A percentile compares a stretch with the other conserved stretches of the same genome.
These are phyloP conservation scores for Drechslerella dactyloides DNA, from an alignment of 2,329 filamentous ascomycete species.

Conservation along the genomic window DNA sequence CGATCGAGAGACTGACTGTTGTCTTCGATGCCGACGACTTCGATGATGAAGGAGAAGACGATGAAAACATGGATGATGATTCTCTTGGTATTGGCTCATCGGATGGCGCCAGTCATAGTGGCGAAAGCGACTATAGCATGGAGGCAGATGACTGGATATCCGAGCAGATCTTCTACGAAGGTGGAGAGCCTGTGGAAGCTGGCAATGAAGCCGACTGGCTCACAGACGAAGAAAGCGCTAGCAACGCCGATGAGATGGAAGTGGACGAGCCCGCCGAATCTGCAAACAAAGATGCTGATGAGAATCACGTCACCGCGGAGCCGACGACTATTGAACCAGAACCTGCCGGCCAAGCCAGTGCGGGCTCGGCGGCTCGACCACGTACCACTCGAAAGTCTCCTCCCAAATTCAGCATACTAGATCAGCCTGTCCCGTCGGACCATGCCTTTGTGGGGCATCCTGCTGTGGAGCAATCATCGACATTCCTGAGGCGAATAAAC, in stretches of 20 bases:
- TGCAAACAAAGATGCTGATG: constrained; percentile 5
- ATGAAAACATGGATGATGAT: constrained; percentile 50
- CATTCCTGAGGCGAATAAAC: constrained; percentile 61
- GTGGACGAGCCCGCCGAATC: constrained; percentile 19
- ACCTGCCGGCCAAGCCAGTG: not conserved
- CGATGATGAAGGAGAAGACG: constrained; percentile 60
- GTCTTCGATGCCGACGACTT: constrained; percentile 57
- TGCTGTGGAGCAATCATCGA: constrained; percentile 52
- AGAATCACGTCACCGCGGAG: not conserved
- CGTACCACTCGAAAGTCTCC: constrained; percentile 51
- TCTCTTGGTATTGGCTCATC: constrained; percentile 54
- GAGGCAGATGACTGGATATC: constrained; percentile 55
- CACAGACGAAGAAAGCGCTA: constrained; percentile 59
- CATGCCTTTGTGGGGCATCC: constrained; percentile 59
- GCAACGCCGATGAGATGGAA: constrained; percentile 39
- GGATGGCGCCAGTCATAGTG: constrained; percentile 54
- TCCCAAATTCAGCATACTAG: constrained; percentile 58
- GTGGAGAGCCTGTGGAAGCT: constrained; percentile 59
- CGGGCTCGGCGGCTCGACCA: not conserved
- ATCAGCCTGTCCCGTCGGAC: constrained; percentile 59
- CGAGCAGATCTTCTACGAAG: constrained; percentile 60
- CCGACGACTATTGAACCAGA: not conserved
- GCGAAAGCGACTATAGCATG: constrained; percentile 55
- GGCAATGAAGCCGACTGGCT: constrained; percentile 60
- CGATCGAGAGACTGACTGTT: constrained; percentile 62